Conservation (phyloP, 108 stramenopile genomes). For the Nitzschia palea region DNA sequence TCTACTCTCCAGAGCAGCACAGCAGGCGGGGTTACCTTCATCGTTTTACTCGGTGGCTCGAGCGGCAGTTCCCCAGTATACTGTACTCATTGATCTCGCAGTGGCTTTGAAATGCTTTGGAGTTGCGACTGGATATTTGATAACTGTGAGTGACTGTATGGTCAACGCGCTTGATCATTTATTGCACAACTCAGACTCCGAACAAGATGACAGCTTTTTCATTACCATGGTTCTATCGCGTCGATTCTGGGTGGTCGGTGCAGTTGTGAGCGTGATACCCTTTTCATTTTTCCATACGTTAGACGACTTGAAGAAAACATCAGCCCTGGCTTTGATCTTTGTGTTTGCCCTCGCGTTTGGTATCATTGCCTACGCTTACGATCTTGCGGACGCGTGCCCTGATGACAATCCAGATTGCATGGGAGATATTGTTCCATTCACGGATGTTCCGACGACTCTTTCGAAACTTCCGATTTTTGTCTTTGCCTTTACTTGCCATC, state of each 20-base stretch:
- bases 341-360: conserved; percentile 42
- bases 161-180: conserved; percentile 53
- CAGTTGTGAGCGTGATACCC: conserved; percentile 42
- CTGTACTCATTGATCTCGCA: conserved; percentile 67
- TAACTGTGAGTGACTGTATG: conserved; percentile 78
- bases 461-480: conserved; percentile 66
- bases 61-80: conserved; percentile 55
- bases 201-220: conserved; percentile 24
- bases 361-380: conserved; percentile 46
- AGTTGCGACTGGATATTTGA: conserved; percentile 77
- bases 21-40: conserved; percentile 24
- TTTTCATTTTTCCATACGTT: conserved; percentile 41
- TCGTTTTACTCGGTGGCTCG: conserved; percentile 67
- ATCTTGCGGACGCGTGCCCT: conserved; percentile 41
- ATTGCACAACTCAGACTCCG: conserved; percentile 14
- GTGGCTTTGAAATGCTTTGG: conserved; percentile 85
- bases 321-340: conserved; percentile 44
- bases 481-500: conserved; percentile 78
- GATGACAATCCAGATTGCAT: conserved; percentile 24
- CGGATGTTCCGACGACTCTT: conserved; percentile 25
- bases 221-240: conserved; percentile 26
- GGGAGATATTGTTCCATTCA: conserved; percentile 36
- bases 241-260: conserved; percentile 57
- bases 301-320: conserved; percentile 46
- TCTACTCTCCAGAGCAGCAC: conserved; percentile 46